Base-by-base conservation (phyloP, 305 asterid species). In the Salvia sclarea region DNA sequence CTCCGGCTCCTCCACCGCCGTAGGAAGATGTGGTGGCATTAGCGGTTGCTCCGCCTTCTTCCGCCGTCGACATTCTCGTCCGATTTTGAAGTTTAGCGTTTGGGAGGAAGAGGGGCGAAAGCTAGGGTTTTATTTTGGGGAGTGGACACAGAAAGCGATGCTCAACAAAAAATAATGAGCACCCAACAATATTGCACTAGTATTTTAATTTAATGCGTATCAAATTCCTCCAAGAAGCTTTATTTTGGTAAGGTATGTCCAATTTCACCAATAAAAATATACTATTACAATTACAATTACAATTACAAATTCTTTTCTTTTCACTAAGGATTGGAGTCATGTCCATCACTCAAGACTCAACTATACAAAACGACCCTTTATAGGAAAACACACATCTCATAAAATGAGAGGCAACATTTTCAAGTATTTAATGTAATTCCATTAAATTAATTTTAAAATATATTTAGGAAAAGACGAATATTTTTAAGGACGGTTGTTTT, bases 1-100 rank as follows among this genome's bases (percentile, higher is more conserved):
- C 97, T 28, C 96, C 97, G 28, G 75, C 92, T 68, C 85, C 88
- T 66, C 80, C 85, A n/a, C 76, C 83, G 16, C 79, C 86, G 71
- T 82, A 79, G 3, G 80, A 52, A 17, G 87, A 75, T 54, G 82
- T 68, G 61, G 68, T 44, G 61, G 60, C 8, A 43, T 61, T 55
- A 13, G 76, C 69, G 62, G 91, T 57, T 53, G 75, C 84, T 76
- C 90, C 83, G 66, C 81, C 87, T 60, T 87, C 85, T 38, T 81
- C 81, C 76, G 84, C 83, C 82, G 87, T 77, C 77, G 85, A 81
- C 91, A 90, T 90, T 66, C 50, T 31, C 54, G 67, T 52, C 68
- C 76, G 75, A 66, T 75, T 75, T 38, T 30, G 66, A 70, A 55
- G 59, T 54, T 59, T 52, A 33, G 79, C 75, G 66, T 49, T 25